phyloP scores from a whole-genome alignment of 495 filamentous ascomycete species.

The Parathielavia appendiculata region DNA sequence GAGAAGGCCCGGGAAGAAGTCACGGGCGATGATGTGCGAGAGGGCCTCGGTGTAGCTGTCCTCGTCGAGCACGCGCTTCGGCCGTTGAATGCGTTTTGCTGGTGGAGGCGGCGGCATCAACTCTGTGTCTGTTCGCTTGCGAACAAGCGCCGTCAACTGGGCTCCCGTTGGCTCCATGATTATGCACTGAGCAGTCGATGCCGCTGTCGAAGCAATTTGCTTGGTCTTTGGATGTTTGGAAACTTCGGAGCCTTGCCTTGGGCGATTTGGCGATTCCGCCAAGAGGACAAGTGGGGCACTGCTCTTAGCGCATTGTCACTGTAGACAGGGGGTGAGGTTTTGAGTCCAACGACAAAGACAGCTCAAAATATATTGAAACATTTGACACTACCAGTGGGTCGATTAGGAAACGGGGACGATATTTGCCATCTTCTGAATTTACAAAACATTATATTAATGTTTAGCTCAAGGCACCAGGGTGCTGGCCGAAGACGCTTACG shows the following conservation, averaged over 20 bases:
- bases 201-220: background rate
- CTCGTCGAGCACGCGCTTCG: constrained; percentile 84
- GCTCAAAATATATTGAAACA: too few species aligned
- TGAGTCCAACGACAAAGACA: too few species aligned
- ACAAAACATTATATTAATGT: too few species aligned
- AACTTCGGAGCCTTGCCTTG: background rate
- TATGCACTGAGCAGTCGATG: background rate
- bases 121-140: constrained; percentile 60
- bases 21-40: constrained; percentile 90
- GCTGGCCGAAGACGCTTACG: too few species aligned
- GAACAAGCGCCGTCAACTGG: constrained; percentile 49
- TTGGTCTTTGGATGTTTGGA: background rate
- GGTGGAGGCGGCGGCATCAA: constrained; percentile 90
- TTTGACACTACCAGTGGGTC: too few species aligned
- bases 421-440: too few species aligned
- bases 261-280: background rate
- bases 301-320: background rate
- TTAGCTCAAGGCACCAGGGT: too few species aligned
- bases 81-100: constrained; percentile 87
- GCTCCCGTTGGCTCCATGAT: constrained; percentile 31
- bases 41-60: constrained; percentile 87
- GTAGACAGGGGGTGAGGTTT: too few species aligned
- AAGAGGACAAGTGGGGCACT: background rate
- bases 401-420: too few species aligned
- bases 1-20: constrained; percentile 91